Percentiles rank a stretch among this genome's conserved stretches.
Conservation (phyloP, 2,329 filamentous ascomycete species). For the Emmonsiellopsis sp. region DNA sequence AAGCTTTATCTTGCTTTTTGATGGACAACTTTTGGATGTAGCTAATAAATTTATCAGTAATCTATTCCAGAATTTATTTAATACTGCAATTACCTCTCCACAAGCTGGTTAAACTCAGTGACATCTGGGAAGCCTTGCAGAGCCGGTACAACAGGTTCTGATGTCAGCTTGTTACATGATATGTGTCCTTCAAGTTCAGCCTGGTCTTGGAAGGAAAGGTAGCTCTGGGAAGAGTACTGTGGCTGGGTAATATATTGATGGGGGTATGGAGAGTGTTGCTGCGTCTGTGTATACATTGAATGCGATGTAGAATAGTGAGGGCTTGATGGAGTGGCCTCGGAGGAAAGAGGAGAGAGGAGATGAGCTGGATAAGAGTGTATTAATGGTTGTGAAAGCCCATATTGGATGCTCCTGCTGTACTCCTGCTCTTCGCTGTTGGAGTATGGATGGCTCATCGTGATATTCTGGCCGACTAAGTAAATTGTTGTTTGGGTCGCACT, state of each 20-base stretch:
- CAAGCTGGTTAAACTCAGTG: constrained; percentile 36
- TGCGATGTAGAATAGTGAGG: constrained; percentile 24
- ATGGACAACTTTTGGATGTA: constrained; percentile 41
- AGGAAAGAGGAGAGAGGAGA: constrained; percentile 24
- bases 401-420: constrained; percentile 18
- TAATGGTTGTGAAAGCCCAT: constrained; percentile 19
- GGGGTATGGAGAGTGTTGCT: constrained; percentile 27
- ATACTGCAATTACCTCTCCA: constrained; percentile 29
- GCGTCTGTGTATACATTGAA: constrained; percentile 22
- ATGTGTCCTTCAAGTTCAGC: constrained; percentile 37
- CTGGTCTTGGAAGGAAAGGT: constrained; percentile 27
- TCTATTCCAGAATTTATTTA: background rate
- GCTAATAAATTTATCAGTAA: constrained; percentile 18
- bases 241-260: constrained; percentile 25
- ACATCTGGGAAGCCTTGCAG: constrained; percentile 38
- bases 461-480: constrained; percentile 4
- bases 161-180: constrained; percentile 35
- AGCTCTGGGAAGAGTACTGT: constrained; percentile 24
- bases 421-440: constrained; percentile 17
- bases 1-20: constrained; percentile 44
- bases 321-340: constrained; percentile 22
- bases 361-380: constrained; percentile 31
- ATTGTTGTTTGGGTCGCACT: background rate
- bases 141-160: constrained; percentile 35
- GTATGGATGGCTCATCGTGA: constrained; percentile 20